These are phyloP conservation scores for Nyssa sinensis DNA, from an alignment of 148 eudicot genomes.

Conservation along the genomic window DNA sequence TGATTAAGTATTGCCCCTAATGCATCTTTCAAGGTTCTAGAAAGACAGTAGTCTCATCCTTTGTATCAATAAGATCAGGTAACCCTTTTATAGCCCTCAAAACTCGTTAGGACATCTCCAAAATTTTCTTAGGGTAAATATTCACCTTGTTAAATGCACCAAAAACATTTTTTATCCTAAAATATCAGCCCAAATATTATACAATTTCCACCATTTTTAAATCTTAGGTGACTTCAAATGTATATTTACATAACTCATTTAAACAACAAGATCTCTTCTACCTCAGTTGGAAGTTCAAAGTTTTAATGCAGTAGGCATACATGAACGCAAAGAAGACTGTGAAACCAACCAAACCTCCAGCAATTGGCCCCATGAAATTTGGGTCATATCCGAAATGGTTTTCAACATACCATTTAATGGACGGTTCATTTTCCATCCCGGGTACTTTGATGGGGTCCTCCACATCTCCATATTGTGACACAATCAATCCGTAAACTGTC, in stretches of 20 bases:
- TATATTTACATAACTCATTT: background rate
- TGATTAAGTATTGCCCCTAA: no score
- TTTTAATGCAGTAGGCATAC: slow-evolving; percentile 79
- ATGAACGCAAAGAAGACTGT: slow-evolving; percentile 83
- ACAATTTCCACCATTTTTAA: background rate
- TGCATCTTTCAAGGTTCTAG: background rate
- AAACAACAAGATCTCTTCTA: slow-evolving; percentile 26
- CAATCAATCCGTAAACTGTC: slow-evolving; percentile 89
- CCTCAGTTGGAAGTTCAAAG: slow-evolving; percentile 89
- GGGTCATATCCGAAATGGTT: slow-evolving; percentile 70
- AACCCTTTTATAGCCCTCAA: background rate
- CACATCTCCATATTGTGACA: slow-evolving; percentile 82
- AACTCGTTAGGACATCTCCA: background rate
- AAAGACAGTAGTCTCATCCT: background rate
- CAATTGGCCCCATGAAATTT: slow-evolving; percentile 78
- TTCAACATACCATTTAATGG: slow-evolving; percentile 48
- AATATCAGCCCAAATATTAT: background rate
- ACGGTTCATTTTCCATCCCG: slow-evolving; percentile 33
- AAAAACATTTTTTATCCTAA: background rate
- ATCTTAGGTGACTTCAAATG: background rate
- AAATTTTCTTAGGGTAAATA: background rate
- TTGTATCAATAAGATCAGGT: background rate
- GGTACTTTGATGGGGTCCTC: slow-evolving; percentile 38
- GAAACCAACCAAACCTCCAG: slow-evolving; percentile 70
- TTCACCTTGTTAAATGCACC: background rate